These are phyloP conservation scores for Boletellus ananas DNA, from an alignment of 768 basidiomycete species.

Conservation along the genomic window DNA sequence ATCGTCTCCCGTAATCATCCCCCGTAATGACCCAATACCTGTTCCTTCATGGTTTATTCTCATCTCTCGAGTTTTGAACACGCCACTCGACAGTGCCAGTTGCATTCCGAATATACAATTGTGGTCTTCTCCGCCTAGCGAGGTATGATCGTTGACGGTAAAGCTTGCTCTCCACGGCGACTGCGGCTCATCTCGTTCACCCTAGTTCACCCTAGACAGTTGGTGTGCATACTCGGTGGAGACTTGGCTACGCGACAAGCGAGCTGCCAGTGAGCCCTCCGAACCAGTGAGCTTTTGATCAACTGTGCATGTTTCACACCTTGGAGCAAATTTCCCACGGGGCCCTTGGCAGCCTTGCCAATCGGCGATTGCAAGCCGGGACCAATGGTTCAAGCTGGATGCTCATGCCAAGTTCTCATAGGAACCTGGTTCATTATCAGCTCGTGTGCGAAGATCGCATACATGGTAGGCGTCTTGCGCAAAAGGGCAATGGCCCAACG, in stretches of 20 bases:
- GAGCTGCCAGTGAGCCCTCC: too few relatives aligned
- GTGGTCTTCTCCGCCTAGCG: background rate
- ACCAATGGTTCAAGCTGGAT: background rate
- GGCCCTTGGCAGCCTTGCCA: constrained; percentile 9
- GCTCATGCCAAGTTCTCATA: constrained; percentile 3
- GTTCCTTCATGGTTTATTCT: background rate
- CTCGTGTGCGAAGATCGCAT: too few relatives aligned
- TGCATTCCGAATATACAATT: background rate
- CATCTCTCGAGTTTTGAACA: background rate
- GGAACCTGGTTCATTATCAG: background rate
- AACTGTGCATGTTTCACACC: too few relatives aligned
- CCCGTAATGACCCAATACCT: background rate
- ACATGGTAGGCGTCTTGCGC: background rate
- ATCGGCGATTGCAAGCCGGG: background rate
- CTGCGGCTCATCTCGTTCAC: background rate
- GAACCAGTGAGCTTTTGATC: too few relatives aligned
- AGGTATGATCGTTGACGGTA: constrained; percentile 9
- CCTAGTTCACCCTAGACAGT: background rate
- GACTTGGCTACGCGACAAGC: background rate
- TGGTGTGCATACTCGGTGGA: background rate
- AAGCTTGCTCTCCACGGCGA: background rate
- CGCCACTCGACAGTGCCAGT: background rate
- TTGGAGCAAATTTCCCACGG: background rate
- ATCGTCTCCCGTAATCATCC: background rate
- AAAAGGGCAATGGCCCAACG: background rate